Percentiles rank a stretch among this genome's conserved stretches.
These are phyloP conservation scores for Stachybotrys echinatus DNA, from an alignment of 2,329 filamentous ascomycete genomes.

Conservation along the genomic window DNA sequence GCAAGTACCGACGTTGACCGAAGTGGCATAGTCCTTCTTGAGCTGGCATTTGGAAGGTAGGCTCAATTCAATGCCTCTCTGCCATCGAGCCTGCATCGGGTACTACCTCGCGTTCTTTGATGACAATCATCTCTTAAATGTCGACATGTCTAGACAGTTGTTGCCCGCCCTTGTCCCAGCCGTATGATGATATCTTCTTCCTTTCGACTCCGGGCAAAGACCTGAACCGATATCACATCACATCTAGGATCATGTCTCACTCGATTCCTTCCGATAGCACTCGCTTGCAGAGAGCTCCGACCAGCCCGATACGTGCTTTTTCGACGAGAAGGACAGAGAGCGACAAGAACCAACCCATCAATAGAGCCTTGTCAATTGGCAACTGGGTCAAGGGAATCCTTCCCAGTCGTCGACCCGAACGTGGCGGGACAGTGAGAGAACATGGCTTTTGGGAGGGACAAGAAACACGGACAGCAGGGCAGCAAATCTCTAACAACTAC, in stretches of 20 bases:
- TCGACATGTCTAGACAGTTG: too few species aligned
- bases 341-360: neutral
- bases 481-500: conserved; percentile 6
- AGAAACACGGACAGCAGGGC: conserved; percentile 4
- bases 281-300: neutral
- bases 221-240: neutral
- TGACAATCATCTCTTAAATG: too few species aligned
- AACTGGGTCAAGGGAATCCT: conserved; percentile 21
- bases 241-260: neutral
- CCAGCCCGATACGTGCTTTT: neutral
- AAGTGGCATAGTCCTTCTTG: too few species aligned
- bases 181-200: too few species aligned
- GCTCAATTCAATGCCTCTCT: too few species aligned
- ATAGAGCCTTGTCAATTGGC: neutral
- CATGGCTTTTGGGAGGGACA: conserved; percentile 20
- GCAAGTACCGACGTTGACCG: too few species aligned
- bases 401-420: conserved; percentile 44
- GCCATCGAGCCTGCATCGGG: too few species aligned
- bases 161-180: too few species aligned
- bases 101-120: too few species aligned
- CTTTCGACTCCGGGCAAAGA: neutral
- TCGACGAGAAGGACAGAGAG: neutral
- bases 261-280: neutral
- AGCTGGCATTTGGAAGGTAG: too few species aligned
- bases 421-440: conserved; percentile 40